Percentiles rank a stretch among this genome's conserved stretches.
Evolutionary conservation across 345 rosid species (phyloP).

Genomic region (Tarenaya hassleriana): DNA sequence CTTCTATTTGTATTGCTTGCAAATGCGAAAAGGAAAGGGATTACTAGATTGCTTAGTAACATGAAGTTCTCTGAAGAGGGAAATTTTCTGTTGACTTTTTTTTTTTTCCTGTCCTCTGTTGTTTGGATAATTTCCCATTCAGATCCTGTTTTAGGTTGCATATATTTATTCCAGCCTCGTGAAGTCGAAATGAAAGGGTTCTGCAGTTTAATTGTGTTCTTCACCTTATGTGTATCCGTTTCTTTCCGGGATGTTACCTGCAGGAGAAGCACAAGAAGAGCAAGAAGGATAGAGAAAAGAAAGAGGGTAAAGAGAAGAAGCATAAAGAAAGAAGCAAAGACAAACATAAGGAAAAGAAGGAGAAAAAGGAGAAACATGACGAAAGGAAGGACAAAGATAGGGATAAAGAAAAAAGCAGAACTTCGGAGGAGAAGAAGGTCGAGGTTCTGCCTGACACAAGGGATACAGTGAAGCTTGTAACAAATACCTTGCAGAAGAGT

Average conservation of each 20-base stretch:
- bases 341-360: conserved; percentile 40
- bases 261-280: conserved; percentile 58
- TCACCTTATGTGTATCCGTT: conserved; percentile 16
- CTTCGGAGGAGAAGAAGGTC: conserved; percentile 28
- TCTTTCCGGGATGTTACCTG: conserved; percentile 4
- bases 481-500: conserved; percentile 24
- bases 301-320: conserved; percentile 41
- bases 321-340: conserved; percentile 54
- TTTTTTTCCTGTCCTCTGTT: too few relatives aligned
- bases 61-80: too few relatives aligned
- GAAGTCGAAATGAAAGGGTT: conserved; percentile 1
- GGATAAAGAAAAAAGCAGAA: conserved; percentile 35
- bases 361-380: conserved; percentile 42
- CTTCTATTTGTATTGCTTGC: too few relatives aligned
- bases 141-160: too few relatives aligned
- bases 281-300: conserved; percentile 43
- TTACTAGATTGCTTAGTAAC: too few relatives aligned
- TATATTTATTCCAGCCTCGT: too few relatives aligned
- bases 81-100: too few relatives aligned
- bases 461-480: conserved; percentile 29
- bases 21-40: too few relatives aligned
- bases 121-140: too few relatives aligned
- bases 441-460: conserved; percentile 22
- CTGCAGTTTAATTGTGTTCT: background rate
- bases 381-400: conserved; percentile 41